Base-by-base conservation (phyloP, 2,329 filamentous ascomycete genomes). In the Pyricularia sp. region DNA sequence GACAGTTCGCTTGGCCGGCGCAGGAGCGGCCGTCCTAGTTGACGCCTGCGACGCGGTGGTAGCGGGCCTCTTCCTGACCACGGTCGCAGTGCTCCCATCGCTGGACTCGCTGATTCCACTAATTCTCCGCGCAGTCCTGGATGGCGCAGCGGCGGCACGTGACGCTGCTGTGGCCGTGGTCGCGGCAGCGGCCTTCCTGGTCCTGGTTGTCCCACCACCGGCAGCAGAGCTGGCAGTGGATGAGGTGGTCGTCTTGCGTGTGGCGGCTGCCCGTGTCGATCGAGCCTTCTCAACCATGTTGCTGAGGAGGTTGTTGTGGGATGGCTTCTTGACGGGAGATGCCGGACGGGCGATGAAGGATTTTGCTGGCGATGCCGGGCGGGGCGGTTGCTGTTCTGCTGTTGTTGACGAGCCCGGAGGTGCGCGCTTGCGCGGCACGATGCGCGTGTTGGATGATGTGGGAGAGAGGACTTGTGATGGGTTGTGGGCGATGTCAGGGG, bases 391-490 rank as follows among this genome's bases (percentile, higher is more conserved):
- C 19, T 33, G 19, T 26, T 16, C 19, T 5, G 78, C 76, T 9
- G 73, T 74, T 26, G 65, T 22, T 5, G 60, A 62, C 19, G 33
- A 40, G 1, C 12, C 33, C 3, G 62, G 61, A 10, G 60, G 66
- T 4, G 69, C 67, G 4, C 78, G 74, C 68, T 74, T 78, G 62
- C 85, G 83, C 24, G 84, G 84, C 26, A 84, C 78, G 19, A 89
- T 81, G 63, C 90, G 86, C 6, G 89, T 89, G 72, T 96, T 96
- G 66, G 88, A 88, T 0, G 90, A 93, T 64, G 90, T 88, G 1
- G 91, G 91, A 1, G 92, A 96, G 2, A 96, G 80, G 49, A 96
- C 83, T 73, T 88, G 81, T 62, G 81, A 77, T 67, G 84, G 75
- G 68, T 78, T 71, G 68, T 79, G 72, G 69, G 76, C 70, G 67